These are phyloP conservation scores for Scleroderma bovista DNA, from an alignment of 768 basidiomycete species.

Conservation along the genomic window DNA sequence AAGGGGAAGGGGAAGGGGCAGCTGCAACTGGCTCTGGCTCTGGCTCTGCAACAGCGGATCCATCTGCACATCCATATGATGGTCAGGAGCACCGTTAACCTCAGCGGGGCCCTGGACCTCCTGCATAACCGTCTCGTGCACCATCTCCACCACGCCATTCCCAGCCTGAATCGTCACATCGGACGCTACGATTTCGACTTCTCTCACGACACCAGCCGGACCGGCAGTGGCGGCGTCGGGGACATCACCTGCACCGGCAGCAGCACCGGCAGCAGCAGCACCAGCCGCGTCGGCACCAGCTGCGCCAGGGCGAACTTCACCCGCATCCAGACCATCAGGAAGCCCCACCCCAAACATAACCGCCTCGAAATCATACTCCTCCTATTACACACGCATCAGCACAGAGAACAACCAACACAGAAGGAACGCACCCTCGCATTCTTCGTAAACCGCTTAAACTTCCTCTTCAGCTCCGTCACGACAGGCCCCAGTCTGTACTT, in stretches of 20 bases:
- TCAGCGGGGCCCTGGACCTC: constrained; percentile 20
- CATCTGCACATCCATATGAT: constrained; percentile 5
- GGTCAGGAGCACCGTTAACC: constrained; percentile 38
- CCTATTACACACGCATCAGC: constrained; percentile 37
- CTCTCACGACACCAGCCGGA: constrained; percentile 1
- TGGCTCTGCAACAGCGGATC: constrained; percentile 27
- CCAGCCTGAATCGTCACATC: constrained; percentile 32
- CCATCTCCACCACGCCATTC: constrained; percentile 42
- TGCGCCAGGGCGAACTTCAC: no score
- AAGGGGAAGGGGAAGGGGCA: constrained; percentile 13
- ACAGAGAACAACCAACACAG: background rate
- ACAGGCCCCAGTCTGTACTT: constrained; percentile 91
- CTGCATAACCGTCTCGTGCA: constrained; percentile 32
- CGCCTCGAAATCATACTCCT: constrained; percentile 62
- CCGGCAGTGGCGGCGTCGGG: no score
- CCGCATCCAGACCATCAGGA: no score
- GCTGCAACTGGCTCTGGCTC: constrained; percentile 32
- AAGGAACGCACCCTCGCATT: constrained; percentile 55
- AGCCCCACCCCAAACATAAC: background rate
- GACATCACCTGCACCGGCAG: background rate
- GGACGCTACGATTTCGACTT: constrained; percentile 33
- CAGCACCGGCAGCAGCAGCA: background rate
- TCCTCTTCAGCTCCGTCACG: constrained; percentile 82
- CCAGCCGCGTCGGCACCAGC: constrained; percentile 4
- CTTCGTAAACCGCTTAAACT: constrained; percentile 88